Base-by-base conservation (phyloP, 2,329 filamentous ascomycete genomes). In the Apiospora hydei region DNA sequence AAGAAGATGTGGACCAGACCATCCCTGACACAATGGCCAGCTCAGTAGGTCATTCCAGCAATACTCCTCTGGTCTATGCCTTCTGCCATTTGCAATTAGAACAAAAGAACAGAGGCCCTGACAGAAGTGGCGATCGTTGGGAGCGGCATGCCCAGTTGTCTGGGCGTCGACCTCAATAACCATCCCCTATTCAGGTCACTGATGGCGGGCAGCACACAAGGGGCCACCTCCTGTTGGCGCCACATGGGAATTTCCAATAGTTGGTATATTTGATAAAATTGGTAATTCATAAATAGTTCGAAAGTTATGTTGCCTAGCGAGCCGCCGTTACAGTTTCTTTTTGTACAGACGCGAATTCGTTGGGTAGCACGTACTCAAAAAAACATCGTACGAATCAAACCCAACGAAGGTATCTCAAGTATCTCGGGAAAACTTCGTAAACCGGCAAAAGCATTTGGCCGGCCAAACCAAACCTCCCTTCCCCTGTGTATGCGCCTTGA, bases 221-320 rank as follows among this genome's bases (percentile, higher is more conserved):
- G 10, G 21, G n/a, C 10, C 10, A 18, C 3, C n/a, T 18, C 14
- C 6, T 21, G 30, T n/a, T 41, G 57, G n/a, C 26, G 16, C 14
- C 34, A 41, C 8, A 41, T 5, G 30, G 4, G 18, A 13, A 11
- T 11, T 30, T n/a, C 8, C 18, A 13, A 5, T 13, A 13, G 57
- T n/a, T 38, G 34, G 30, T 34, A 10, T n/a, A 14, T 64, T 18
- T 51, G 34, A 10, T 13, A 41, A 38, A 64, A 8, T 14, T n/a
- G 10, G n/a, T 41, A n/a, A 41, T 41, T 64, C 57, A 64, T 24
- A 14, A 4, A 6, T 64, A 41, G 41, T 64, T 64, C 57, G 3
- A 64, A 64, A 64, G 57, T 6, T n/a, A 64, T 64, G 57, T 34
- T 41, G 30, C 34, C 57, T 64, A 64, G 34, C 57, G 21, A 64